phyloP scores from a whole-genome alignment of 192 early-diverging fungal species.

The Rhizoclosmatium sp. region DNA sequence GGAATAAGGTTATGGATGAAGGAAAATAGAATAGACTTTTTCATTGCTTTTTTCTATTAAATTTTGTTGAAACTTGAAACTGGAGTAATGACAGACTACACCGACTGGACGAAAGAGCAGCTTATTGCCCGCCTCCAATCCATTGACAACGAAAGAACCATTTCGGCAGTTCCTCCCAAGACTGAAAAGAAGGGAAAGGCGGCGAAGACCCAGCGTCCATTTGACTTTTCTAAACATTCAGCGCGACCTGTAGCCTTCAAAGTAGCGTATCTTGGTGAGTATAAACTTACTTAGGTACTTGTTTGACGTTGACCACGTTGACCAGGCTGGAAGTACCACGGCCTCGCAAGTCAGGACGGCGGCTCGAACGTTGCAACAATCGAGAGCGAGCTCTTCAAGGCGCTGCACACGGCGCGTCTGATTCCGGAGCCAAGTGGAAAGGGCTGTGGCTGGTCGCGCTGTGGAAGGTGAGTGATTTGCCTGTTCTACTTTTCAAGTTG shows the following conservation, averaged over 20 bases:
- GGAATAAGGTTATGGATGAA: background rate
- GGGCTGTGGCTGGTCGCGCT: slow-evolving; percentile 80
- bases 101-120: slow-evolving; percentile 60
- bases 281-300: background rate
- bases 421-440: slow-evolving; percentile 65
- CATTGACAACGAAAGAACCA: background rate
- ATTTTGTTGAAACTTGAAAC: background rate
- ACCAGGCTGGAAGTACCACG: slow-evolving; percentile 81
- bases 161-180: background rate
- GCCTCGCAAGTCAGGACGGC: slow-evolving; percentile 78
- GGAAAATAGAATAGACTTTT: background rate
- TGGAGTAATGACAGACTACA: slow-evolving; percentile 42
- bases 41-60: background rate
- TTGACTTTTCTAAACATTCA: slow-evolving; percentile 82
- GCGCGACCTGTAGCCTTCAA: slow-evolving; percentile 84
- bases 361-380: slow-evolving; percentile 56
- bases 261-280: slow-evolving; percentile 81
- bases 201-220: slow-evolving; percentile 45
- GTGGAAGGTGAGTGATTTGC: slow-evolving; percentile 71
- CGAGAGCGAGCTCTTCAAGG: slow-evolving; percentile 86
- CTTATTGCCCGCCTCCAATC: slow-evolving; percentile 59
- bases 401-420: slow-evolving; percentile 77
- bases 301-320: background rate
- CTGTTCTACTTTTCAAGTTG: background rate
- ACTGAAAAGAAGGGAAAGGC: slow-evolving; percentile 44